Evolutionary conservation across 805 yeast genomes (phyloP), one percentile per base, ranked within the genome.

Genomic region (Starmerella powellii): DNA sequence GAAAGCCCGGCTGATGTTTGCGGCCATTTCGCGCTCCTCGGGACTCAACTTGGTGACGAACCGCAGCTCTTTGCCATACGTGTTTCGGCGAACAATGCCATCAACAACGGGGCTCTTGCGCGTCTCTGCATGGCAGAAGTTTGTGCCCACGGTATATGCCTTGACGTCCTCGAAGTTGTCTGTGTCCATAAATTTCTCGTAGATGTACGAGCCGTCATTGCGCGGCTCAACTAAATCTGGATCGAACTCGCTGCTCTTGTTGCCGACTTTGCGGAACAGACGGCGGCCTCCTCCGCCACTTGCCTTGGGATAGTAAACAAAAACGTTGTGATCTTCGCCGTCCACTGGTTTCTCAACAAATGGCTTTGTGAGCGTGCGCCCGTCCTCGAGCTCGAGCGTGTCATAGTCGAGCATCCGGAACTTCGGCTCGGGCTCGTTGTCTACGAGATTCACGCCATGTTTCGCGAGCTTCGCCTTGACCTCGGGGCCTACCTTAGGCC

Each of bases 21-120:
- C 64, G 2, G 99, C 99, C 73, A 87, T 86, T 26, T 64, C 63
- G 39, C 73, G 77, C 60, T 91, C 99, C 38, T 74, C 80, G 4
- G 70, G 73, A 2, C 82, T 65, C 40, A 91, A 66, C 50, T 80
- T 76, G 1, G 98, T 88, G 28, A 91, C 72, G 56, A 81, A 91
- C 49, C 99, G 72, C 35, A 91, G 79, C 63, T 91, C 99, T 61
- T 91, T 91, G 36, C 99, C 99, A 56, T 87, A 94, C 1, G 97
- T 87, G 58, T 91, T 91, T 60, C 99, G 74, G 56, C 96, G 73
- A 20, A 91, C 99, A 44, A 91, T 83, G 36, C 99, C 99, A 64
- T 91, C 99, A n/a, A 91, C 98, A 3, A 91, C 98, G 1, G 99
- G 99, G 0, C 95, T 85, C 61, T 91, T 91, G 56, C 99, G 73